Evolutionary conservation across 805 yeast species (phyloP).

Genomic region (Ogataea henricii): DNA sequence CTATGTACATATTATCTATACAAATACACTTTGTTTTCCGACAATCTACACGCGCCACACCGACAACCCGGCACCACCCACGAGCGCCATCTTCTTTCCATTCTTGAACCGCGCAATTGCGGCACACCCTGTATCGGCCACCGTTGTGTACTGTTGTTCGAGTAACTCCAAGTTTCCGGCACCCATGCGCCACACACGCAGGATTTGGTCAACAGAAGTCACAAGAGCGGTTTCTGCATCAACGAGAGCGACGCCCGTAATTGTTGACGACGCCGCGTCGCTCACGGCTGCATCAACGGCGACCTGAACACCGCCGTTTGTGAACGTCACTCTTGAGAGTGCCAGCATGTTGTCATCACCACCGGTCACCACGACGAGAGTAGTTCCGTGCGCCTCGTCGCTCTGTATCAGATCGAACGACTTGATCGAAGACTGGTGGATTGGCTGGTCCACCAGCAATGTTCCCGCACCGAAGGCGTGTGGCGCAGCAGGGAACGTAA

Average conservation of each 20-base stretch:
- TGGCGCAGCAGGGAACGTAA: neutral
- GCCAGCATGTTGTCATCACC: constrained; percentile 89
- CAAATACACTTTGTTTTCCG: neutral
- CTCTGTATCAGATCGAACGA: constrained; percentile 42
- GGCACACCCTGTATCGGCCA: constrained; percentile 87
- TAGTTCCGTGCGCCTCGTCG: constrained; percentile 18
- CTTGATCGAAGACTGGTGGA: constrained; percentile 88
- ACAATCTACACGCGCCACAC: constrained; percentile 18
- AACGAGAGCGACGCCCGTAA: constrained; percentile 59
- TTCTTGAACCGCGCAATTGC: constrained; percentile 39
- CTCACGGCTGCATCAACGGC: constrained; percentile 55
- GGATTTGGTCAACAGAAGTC: constrained; percentile 82
- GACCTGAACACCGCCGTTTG: constrained; percentile 33
- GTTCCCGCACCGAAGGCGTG: constrained; percentile 6
- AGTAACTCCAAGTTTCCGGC: constrained; percentile 33
- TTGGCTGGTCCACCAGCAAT: constrained; percentile 43
- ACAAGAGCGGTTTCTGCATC: constrained; percentile 46
- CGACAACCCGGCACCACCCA: constrained; percentile 83
- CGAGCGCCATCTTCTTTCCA: constrained; percentile 39
- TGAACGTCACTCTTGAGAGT: constrained; percentile 36
- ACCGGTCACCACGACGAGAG: constrained; percentile 57
- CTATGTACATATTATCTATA: constrained; percentile 1
- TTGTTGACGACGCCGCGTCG: constrained; percentile 57
- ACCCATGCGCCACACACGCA: constrained; percentile 61
- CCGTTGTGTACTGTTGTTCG: constrained; percentile 64